Base-by-base conservation (phyloP, 169 alveolate species). In the Plasmodium knowlesi region DNA sequence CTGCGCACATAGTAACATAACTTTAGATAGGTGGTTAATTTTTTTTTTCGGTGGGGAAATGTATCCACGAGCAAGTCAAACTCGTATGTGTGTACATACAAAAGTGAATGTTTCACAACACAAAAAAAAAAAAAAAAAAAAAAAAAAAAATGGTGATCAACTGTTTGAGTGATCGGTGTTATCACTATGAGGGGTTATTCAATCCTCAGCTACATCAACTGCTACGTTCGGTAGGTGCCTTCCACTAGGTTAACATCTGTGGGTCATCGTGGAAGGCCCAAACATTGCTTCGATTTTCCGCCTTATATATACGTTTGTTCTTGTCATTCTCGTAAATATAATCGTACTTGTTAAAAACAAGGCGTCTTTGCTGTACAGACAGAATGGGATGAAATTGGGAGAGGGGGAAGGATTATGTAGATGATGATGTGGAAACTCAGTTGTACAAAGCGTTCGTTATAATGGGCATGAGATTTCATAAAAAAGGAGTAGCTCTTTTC, bases 251-350 rank as follows among this genome's bases (percentile, higher is more conserved):
- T 28, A 88, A 25, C 94, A 88, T 88, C 46, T 88, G 94, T n/a
- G 94, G 94, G 50, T 88, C 94, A 30, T 88, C 34, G 34, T 88
- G 81, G 53, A 88, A 88, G 19, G 94, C 94, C 94, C 94, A 88
- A 12, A 61, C 74, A 28, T 88, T 88, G 54, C 94, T 88, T 79
- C 34, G 67, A 30, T 88, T 88, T 79, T 88, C 94, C 39, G 72
- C 88, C 19, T 88, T 88, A 76, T 88, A 88, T 79, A 88, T 79
- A 5, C 88, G 19, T 22, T 46, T 88, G 39, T 88, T 88, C 39
- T 88, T 88, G 41, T 88, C 94, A 46, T 88, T 88, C 28, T 88
- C 94, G 32, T 88, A 88, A 54, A 88, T 88, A 14, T 88, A 88
- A 79, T 88, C 94, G 73, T 88, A 88, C 74, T 88, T 88, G 30